Conservation (phyloP, 1,284 basidiomycete species). For the Apiotrichum mycotoxinovorans region DNA sequence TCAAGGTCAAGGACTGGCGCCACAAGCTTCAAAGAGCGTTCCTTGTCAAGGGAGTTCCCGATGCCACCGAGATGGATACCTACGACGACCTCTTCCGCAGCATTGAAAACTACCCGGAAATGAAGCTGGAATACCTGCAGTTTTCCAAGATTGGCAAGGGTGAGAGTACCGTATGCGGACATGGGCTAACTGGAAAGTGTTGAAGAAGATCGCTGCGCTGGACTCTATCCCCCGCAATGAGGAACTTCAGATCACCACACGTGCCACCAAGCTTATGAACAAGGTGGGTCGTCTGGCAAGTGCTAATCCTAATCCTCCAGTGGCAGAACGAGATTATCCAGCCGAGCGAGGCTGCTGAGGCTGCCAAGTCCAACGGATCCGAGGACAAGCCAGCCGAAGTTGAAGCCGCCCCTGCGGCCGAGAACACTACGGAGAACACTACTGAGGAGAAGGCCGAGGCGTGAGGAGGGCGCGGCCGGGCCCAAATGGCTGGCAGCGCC, state of each 20-base stretch:
- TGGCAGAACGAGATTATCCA: conserved; percentile 7
- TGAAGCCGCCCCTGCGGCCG: too few species aligned
- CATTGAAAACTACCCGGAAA: conserved; percentile 76
- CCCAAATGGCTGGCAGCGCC: neutral
- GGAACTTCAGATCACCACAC: conserved; percentile 79
- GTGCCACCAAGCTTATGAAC: conserved; percentile 55
- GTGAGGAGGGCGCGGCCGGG: neutral
- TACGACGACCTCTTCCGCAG: conserved; percentile 74
- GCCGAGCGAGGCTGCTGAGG: conserved; percentile 27
- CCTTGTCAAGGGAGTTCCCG: conserved; percentile 56
- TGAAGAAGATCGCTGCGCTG: conserved; percentile 84
- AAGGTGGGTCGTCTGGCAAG: conserved; percentile 32
- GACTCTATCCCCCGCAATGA: conserved; percentile 71
- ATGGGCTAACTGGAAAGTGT: conserved; percentile 58
- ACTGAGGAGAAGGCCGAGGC: conserved; percentile 18
- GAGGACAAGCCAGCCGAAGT: conserved; percentile 55
- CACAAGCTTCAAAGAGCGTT: conserved; percentile 88
- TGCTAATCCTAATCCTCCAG: neutral
- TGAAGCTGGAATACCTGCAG: conserved; percentile 81
- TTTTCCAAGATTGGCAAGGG: conserved; percentile 93
- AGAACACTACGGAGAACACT: neutral
- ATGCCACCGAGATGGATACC: conserved; percentile 67
- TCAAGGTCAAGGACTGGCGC: conserved; percentile 78
- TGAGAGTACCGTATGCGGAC: conserved; percentile 14
- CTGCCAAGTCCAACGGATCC: conserved; percentile 21